Percentiles rank a stretch among this genome's conserved stretches.
Evolutionary conservation across 2,329 filamentous ascomycete genomes (phyloP).

Genomic region (Fusarium subtropicale): DNA sequence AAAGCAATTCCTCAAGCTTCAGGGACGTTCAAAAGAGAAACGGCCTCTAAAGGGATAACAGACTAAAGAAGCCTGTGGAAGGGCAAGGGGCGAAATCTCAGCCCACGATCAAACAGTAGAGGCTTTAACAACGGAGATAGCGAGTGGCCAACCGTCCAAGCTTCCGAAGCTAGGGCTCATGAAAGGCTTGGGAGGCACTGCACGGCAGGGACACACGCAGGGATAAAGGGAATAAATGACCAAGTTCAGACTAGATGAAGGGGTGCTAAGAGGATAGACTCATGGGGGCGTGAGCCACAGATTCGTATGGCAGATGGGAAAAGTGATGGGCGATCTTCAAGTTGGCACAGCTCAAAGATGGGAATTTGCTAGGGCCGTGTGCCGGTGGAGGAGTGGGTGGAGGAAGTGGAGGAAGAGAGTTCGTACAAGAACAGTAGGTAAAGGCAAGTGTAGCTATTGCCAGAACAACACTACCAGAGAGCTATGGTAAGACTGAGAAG

Average conservation of each 20-base stretch:
- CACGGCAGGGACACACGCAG: constrained; percentile 32
- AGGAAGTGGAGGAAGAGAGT: constrained; percentile 41
- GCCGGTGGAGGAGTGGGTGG: constrained; percentile 40
- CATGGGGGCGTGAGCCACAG: constrained; percentile 41
- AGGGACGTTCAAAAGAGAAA: constrained; percentile 35
- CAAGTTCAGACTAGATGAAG: constrained; percentile 33
- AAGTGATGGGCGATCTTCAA: constrained; percentile 41
- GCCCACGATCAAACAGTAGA: constrained; percentile 35
- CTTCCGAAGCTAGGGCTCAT: constrained; percentile 42
- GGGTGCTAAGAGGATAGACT: constrained; percentile 35
- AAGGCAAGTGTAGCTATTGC: background rate
- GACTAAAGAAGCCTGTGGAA: constrained; percentile 27
- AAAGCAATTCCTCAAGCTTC: constrained; percentile 25
- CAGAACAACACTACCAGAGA: background rate
- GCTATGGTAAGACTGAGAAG: constrained; percentile 4
- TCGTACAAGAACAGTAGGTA: constrained; percentile 15
- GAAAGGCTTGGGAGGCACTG: constrained; percentile 35
- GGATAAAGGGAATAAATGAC: constrained; percentile 36
- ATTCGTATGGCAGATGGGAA: constrained; percentile 41
- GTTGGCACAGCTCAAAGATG: constrained; percentile 38
- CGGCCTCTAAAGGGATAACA: constrained; percentile 22
- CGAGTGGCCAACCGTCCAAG: constrained; percentile 42
- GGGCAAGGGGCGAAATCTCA: constrained; percentile 38
- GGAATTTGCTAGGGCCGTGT: constrained; percentile 37
- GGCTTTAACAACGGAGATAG: constrained; percentile 35